These are phyloP conservation scores for Tylopilus cervinicoccineus DNA, from an alignment of 768 basidiomycete genomes.

Conservation along the genomic window DNA sequence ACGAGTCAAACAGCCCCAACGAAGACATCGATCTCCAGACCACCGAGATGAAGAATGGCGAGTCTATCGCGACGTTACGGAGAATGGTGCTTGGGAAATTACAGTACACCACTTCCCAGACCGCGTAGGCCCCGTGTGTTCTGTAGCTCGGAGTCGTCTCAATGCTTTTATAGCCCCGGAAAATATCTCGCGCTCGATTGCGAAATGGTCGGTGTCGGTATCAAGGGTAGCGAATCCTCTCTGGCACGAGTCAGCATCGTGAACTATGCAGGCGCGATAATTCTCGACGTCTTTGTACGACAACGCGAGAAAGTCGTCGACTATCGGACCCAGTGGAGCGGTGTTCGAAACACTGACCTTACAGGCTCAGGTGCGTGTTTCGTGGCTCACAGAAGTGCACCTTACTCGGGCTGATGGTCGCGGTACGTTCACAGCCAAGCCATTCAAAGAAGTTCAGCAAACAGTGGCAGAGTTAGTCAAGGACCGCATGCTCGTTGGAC, in stretches of 20 bases:
- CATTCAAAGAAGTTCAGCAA: constrained; percentile 77
- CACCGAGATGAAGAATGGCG: constrained; percentile 30
- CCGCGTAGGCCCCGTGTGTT: constrained; percentile 38
- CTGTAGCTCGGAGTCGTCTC: constrained; percentile 3
- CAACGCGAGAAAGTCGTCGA: constrained; percentile 89
- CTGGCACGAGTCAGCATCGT: constrained; percentile 44
- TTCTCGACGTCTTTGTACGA: constrained; percentile 81
- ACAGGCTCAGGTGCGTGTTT: constrained; percentile 45
- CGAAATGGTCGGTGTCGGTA: constrained; percentile 32
- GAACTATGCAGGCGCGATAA: constrained; percentile 78
- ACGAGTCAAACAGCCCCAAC: too few relatives aligned
- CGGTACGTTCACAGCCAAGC: constrained; percentile 55
- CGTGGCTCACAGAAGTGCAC: too few relatives aligned
- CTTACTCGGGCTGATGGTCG: not conserved
- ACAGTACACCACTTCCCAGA: constrained; percentile 38
- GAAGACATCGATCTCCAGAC: too few relatives aligned
- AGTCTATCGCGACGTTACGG: not conserved
- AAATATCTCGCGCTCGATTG: constrained; percentile 87
- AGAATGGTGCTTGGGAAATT: constrained; percentile 51
- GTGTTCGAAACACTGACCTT: constrained; percentile 31
- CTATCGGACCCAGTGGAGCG: constrained; percentile 71
- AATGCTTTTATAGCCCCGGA: constrained; percentile 46
- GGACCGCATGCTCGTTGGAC: constrained; percentile 80
- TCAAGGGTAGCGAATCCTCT: constrained; percentile 13
- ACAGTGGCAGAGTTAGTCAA: constrained; percentile 72